phyloP scores from a whole-genome alignment of 2,329 filamentous ascomycete genomes.

The Epichloe sibirici region DNA sequence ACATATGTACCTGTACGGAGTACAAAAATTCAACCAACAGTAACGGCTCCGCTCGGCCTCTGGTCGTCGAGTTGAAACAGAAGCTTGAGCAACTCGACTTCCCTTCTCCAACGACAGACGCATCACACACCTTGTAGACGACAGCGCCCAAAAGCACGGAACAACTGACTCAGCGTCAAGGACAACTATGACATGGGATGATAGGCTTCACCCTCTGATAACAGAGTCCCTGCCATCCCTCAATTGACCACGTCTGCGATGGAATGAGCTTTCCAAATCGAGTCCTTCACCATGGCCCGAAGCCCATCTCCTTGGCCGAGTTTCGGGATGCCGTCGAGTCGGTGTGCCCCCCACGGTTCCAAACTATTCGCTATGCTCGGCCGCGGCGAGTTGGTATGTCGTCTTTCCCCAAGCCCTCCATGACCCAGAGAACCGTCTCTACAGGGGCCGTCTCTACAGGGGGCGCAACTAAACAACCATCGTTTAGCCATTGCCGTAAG shows the following conservation, averaged over 20 bases:
- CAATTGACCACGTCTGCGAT: slow-evolving; percentile 9
- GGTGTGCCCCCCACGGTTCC: slow-evolving; percentile 39
- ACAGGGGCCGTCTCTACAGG: background rate
- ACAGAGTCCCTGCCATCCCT: too few relatives aligned
- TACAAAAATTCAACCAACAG: too few relatives aligned
- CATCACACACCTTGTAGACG: too few relatives aligned
- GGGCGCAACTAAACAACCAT: background rate
- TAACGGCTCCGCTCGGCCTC: too few relatives aligned
- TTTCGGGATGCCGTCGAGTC: slow-evolving; percentile 37
- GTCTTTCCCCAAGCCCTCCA: background rate
- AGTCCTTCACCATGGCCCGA: slow-evolving; percentile 25
- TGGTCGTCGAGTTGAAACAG: too few relatives aligned
- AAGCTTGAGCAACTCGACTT: too few relatives aligned
- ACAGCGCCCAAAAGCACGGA: too few relatives aligned
- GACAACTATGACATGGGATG: too few relatives aligned
- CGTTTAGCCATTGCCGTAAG: slow-evolving; percentile 64
- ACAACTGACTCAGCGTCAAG: too few relatives aligned
- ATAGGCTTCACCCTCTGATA: too few relatives aligned
- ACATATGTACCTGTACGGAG: too few relatives aligned
- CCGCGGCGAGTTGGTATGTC: slow-evolving; percentile 31
- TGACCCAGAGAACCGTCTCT: background rate
- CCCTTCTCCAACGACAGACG: too few relatives aligned
- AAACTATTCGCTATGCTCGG: slow-evolving; percentile 21
- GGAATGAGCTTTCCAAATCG: slow-evolving; percentile 23
- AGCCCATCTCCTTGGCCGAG: slow-evolving; percentile 25